Evolutionary conservation across 495 filamentous ascomycete species (phyloP), one percentile per base, ranked within the genome.

Genomic region (Cryomyces minteri): DNA sequence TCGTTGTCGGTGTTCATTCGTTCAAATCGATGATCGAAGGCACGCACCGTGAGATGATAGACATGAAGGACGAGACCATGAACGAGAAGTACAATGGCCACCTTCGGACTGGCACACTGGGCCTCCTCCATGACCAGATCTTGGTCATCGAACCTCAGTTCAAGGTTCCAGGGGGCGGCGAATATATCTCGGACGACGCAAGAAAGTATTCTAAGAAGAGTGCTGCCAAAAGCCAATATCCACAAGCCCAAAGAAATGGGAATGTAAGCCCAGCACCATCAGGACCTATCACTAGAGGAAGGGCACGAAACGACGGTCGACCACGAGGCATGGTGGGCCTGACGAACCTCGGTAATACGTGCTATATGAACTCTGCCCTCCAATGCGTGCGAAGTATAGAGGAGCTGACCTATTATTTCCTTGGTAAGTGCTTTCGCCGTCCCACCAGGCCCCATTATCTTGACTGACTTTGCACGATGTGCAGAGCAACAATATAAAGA

Each of bases 361-460:
- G 90, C 63, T 98, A 96, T 61, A 94, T 95, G 85, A 95, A 95
- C 62, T 93, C 90, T 11, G 90, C 92, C 18, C 63, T 95, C 43
- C 90, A 98, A 58, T 96, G 90, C 57, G 70, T 98, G 36, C 75
- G 87, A 32, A 88, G 80, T 50, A 82, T 94, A 3, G 83, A 92
- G 49, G 90, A 98, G 61, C 66, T 98, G 54, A 84, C 84, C 5
- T 74, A 80, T 48, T 98, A 94, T 61, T 96, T 96, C 60, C 62
- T 95, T 14, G 60, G 75, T 73, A 58, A 61, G 72, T n/a, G 9
- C 9, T 39, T 39, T 5, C 14, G 6, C 10, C 40, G 28, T 29
- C 40, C 1, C 28, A 18, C 28, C 28, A 30, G 2, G 9, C 9
- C 31, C 9, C 4, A 40, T 6, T 12, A 12, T 12, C 43, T 47